Evolutionary conservation across 1,284 basidiomycete genomes (phyloP).

Genomic region (Fomitopsis pinicola): DNA sequence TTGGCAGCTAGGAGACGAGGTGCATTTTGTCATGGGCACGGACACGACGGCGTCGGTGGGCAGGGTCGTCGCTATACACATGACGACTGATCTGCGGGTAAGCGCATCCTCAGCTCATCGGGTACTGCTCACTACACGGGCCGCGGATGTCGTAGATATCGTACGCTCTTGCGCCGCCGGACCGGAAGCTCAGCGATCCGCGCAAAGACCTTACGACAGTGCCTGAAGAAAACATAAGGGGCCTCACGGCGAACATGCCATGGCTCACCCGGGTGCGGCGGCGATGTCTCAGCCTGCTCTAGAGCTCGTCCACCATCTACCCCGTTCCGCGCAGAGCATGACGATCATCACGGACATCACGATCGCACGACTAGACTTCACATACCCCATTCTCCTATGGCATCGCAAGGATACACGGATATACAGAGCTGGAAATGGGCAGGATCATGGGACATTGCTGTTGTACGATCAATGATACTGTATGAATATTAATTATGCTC

Average conservation of each 20-base stretch:
- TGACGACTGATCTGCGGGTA: constrained; percentile 4
- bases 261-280: constrained; percentile 1
- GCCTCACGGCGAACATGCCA: constrained; percentile 1
- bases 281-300: neutral
- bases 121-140: no score
- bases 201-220: neutral
- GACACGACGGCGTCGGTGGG: neutral
- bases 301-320: neutral
- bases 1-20: constrained; percentile 3
- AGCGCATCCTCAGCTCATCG: neutral
- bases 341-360: neutral
- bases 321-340: neutral
- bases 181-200: neutral
- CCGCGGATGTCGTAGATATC: neutral
- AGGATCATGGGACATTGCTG: no score
- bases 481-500: no score
- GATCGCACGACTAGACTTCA: neutral
- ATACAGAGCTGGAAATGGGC: no score
- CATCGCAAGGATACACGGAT: neutral
- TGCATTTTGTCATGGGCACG: neutral
- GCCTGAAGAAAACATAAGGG: constrained; percentile 3
- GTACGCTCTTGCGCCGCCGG: neutral
- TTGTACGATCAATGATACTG: no score
- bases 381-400: neutral
- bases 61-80: constrained; percentile 4